Percentiles rank a stretch among this genome's conserved stretches.
phyloP scores from a whole-genome alignment of 2,329 filamentous ascomycete genomes.

The Phoma herbarum region DNA sequence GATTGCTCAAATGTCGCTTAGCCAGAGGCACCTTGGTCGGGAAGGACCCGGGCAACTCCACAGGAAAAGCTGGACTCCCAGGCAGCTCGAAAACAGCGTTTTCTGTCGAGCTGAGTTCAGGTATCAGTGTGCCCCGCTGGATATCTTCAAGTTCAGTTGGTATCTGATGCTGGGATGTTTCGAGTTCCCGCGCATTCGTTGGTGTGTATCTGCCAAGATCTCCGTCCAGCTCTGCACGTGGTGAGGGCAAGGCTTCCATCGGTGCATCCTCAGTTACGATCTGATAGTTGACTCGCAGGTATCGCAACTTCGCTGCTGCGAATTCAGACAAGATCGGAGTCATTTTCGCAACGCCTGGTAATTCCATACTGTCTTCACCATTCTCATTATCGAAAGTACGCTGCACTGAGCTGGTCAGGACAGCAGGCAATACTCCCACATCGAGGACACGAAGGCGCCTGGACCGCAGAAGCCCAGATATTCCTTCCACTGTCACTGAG shows the following conservation, averaged over 20 bases:
- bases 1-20: background rate
- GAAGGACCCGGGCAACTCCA: slow-evolving; percentile 39
- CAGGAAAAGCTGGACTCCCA: slow-evolving; percentile 39
- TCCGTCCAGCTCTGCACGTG: slow-evolving; percentile 40
- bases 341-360: slow-evolving; percentile 64
- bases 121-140: slow-evolving; percentile 13
- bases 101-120: slow-evolving; percentile 38
- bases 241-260: slow-evolving; percentile 24
- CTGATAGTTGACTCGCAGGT: slow-evolving; percentile 64
- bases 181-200: slow-evolving; percentile 41
- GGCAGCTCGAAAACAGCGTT: slow-evolving; percentile 36
- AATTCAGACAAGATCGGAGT: slow-evolving; percentile 59
- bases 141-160: slow-evolving; percentile 35
- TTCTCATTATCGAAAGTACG: slow-evolving; percentile 28
- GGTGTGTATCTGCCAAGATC: slow-evolving; percentile 30
- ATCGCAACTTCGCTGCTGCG: slow-evolving; percentile 60
- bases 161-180: slow-evolving; percentile 22
- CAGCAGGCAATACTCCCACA: slow-evolving; percentile 57
- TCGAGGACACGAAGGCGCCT: slow-evolving; percentile 64
- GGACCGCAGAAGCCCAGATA: slow-evolving; percentile 62
- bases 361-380: slow-evolving; percentile 34
- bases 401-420: slow-evolving; percentile 32
- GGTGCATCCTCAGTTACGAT: slow-evolving; percentile 60
- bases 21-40: slow-evolving; percentile 3
- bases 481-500: slow-evolving; percentile 63